phyloP scores from a whole-genome alignment of 2,329 filamentous ascomycete species.

The Fusarium sp. region DNA sequence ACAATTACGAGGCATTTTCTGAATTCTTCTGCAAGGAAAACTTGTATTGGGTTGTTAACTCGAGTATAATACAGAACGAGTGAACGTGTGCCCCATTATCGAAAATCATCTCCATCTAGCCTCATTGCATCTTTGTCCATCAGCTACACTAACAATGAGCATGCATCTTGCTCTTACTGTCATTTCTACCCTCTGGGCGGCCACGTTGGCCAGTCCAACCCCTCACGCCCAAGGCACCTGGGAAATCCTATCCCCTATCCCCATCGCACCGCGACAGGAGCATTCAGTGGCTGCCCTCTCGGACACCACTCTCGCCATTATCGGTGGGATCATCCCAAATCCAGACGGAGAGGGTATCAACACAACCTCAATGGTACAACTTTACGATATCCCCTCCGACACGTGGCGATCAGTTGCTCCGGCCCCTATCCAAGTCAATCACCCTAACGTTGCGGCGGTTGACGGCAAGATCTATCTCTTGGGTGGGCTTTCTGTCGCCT shows the following conservation, averaged over 20 bases:
- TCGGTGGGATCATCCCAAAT: slow-evolving; percentile 44
- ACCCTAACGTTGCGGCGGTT: slow-evolving; percentile 52
- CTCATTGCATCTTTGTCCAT: not conserved
- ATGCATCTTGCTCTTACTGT: not conserved
- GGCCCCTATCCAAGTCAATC: slow-evolving; percentile 48
- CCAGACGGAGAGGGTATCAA: slow-evolving; percentile 12
- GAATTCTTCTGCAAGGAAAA: not conserved
- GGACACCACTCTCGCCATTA: slow-evolving; percentile 36
- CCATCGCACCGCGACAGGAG: slow-evolving; percentile 44
- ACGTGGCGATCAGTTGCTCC: slow-evolving; percentile 45
- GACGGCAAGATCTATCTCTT: slow-evolving; percentile 54
- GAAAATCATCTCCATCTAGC: not conserved
- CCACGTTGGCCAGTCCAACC: slow-evolving; percentile 4
- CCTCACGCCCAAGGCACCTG: slow-evolving; percentile 30
- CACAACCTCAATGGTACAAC: slow-evolving; percentile 45
- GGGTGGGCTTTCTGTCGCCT: slow-evolving; percentile 48
- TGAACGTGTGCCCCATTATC: not conserved
- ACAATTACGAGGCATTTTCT: not conserved
- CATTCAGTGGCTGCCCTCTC: slow-evolving; percentile 42
- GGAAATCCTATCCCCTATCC: slow-evolving; percentile 39
- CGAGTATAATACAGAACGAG: not conserved
- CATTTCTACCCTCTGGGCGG: slow-evolving; percentile 5
- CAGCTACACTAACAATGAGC: not conserved
- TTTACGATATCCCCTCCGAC: slow-evolving; percentile 47
- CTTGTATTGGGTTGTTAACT: not conserved